These are phyloP conservation scores for Phialophora chinensis DNA, from an alignment of 2,329 filamentous ascomycete genomes.

Conservation along the genomic window DNA sequence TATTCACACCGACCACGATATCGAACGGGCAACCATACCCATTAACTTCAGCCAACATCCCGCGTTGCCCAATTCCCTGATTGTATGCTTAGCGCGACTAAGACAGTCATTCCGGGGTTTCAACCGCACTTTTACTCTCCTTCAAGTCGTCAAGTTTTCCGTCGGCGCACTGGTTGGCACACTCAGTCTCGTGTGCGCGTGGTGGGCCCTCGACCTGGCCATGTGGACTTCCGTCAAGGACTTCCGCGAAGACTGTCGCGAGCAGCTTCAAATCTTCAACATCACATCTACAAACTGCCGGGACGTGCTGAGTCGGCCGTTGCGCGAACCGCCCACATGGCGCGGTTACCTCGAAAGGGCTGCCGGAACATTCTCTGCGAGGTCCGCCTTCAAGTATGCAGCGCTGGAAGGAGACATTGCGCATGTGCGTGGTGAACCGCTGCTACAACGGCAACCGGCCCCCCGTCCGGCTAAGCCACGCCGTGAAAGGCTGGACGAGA, in stretches of 20 bases:
- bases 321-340: slow-evolving; percentile 3
- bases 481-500: neutral
- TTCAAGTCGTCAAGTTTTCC: neutral
- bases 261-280: slow-evolving; percentile 9
- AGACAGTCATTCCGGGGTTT: neutral
- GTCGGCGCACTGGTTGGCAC: slow-evolving; percentile 2
- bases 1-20: neutral
- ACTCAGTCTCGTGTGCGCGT: neutral
- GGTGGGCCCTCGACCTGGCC: slow-evolving; percentile 11
- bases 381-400: neutral
- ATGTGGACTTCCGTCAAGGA: slow-evolving; percentile 14
- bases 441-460: neutral
- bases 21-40: slow-evolving; percentile 1
- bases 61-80: neutral
- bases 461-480: neutral
- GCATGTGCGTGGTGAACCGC: neutral
- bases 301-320: neutral
- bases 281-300: neutral
- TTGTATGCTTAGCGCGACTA: neutral
- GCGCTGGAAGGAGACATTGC: too few species aligned
- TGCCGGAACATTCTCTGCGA: neutral
- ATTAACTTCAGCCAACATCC: neutral
- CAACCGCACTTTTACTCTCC: neutral
- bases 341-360: slow-evolving; percentile 6
- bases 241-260: slow-evolving; percentile 11